phyloP scores from a whole-genome alignment of 2,329 filamentous ascomycete genomes.

The Pseudonectria buxi region DNA sequence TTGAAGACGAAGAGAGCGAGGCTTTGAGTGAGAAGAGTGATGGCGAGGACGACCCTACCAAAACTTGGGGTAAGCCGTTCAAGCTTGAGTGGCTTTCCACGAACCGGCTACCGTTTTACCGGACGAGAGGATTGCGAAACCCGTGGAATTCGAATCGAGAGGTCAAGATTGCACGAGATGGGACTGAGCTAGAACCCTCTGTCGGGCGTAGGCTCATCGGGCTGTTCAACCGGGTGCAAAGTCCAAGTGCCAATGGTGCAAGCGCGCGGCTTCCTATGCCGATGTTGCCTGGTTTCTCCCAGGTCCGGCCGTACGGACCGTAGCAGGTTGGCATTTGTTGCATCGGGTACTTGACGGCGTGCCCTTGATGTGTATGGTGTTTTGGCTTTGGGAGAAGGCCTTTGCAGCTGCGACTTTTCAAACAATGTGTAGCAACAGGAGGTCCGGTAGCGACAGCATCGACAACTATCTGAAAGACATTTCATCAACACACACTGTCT shows the following conservation, averaged over 20 bases:
- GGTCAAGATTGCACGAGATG: slow-evolving; percentile 92
- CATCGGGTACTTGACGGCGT: slow-evolving; percentile 9
- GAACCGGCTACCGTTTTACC: slow-evolving; percentile 76
- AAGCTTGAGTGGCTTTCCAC: slow-evolving; percentile 86
- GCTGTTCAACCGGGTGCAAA: slow-evolving; percentile 62
- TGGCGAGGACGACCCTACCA: slow-evolving; percentile 39
- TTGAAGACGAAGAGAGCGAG: slow-evolving; percentile 39
- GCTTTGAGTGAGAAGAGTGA: slow-evolving; percentile 32
- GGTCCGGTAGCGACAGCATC: slow-evolving; percentile 3
- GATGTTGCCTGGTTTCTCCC: slow-evolving; percentile 32
- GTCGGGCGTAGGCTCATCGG: slow-evolving; percentile 71
- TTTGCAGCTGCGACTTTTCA: slow-evolving; percentile 17
- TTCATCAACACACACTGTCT: too few relatives aligned
- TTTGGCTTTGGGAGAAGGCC: slow-evolving; percentile 3
- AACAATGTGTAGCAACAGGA: slow-evolving; percentile 5
- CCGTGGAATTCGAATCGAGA: slow-evolving; percentile 94
- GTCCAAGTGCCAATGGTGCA: slow-evolving; percentile 26
- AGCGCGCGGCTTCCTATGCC: slow-evolving; percentile 26
- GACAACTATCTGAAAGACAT: neutral
- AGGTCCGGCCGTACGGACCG: slow-evolving; percentile 29
- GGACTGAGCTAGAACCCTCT: slow-evolving; percentile 82
- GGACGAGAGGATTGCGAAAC: slow-evolving; percentile 79
- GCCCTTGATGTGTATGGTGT: slow-evolving; percentile 2
- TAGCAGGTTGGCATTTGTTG: slow-evolving; percentile 6
- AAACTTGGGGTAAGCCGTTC: slow-evolving; percentile 87